Conservation (phyloP, 345 rosid species). For the Citrus sinensis region DNA sequence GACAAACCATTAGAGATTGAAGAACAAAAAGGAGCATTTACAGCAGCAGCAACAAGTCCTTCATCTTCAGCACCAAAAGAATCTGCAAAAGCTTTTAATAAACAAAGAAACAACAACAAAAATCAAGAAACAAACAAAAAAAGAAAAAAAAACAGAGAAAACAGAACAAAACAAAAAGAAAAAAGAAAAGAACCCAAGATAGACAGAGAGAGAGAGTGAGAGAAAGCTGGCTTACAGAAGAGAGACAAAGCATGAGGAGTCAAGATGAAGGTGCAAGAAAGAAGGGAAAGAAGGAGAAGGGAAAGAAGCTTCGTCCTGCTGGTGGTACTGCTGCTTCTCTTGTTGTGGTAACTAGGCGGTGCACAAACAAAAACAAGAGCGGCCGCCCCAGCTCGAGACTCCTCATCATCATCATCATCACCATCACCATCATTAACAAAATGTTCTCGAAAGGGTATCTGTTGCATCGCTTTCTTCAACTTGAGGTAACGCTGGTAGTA, state of each 20-base stretch:
- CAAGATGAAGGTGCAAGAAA: conserved; percentile 58
- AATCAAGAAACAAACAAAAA: neutral
- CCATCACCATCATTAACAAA: no score
- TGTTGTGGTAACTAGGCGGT: conserved; percentile 25
- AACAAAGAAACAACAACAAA: neutral
- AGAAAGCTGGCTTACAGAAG: conserved; percentile 41
- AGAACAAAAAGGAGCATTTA: conserved; percentile 42
- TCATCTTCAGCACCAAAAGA: conserved; percentile 46
- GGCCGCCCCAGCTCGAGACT: conserved; percentile 10
- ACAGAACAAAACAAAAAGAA: neutral
- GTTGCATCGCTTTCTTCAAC: conserved; percentile 42
- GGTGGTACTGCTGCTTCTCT: conserved; percentile 38
- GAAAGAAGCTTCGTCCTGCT: conserved; percentile 56
- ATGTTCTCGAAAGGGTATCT: neutral
- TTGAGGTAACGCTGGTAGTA: conserved; percentile 42
- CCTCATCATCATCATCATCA: conserved; percentile 6
- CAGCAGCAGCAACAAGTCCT: conserved; percentile 22
- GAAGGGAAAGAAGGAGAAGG: conserved; percentile 55
- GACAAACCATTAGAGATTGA: conserved; percentile 57
- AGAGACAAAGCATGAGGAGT: conserved; percentile 51
- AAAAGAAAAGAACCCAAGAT: neutral
- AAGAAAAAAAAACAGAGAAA: neutral
- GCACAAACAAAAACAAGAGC: conserved; percentile 27
- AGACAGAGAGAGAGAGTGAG: neutral
- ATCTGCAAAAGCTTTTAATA: conserved; percentile 38